These are phyloP conservation scores for Adiantum capillusveneris DNA, from an alignment of 75 land plant genomes.

Conservation along the genomic window DNA sequence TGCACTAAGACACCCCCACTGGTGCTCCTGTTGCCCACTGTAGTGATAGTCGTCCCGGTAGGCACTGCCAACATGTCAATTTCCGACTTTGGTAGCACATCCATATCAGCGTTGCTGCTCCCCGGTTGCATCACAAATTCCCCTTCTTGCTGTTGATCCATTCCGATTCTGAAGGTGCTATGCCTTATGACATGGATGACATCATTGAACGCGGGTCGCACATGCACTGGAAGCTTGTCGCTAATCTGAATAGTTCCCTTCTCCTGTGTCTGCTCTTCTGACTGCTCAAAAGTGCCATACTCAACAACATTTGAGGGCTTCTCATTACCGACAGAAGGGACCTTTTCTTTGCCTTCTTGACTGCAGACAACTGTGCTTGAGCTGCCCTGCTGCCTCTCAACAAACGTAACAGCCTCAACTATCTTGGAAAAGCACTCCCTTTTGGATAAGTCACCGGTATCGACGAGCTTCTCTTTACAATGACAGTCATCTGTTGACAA, in stretches of 20 bases:
- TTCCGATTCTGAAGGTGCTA: constrained; percentile 29
- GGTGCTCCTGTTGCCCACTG: neutral
- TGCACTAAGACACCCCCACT: neutral
- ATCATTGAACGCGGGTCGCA: constrained; percentile 19
- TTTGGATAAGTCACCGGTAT: neutral
- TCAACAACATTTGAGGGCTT: neutral
- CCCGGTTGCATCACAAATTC: neutral
- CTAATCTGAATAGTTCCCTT: constrained; percentile 45
- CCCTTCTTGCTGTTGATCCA: constrained; percentile 23
- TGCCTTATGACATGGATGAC: constrained; percentile 30
- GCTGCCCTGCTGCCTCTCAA: neutral
- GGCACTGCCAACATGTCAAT: constrained; percentile 3
- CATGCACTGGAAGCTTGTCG: constrained; percentile 13
- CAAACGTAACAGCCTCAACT: neutral
- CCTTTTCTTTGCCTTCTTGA: neutral
- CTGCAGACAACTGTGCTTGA: neutral
- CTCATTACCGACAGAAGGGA: neutral
- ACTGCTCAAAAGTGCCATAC: neutral
- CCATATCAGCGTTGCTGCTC: neutral
- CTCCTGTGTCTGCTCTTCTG: constrained; percentile 48
- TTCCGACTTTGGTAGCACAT: constrained; percentile 1
- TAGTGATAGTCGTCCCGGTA: neutral
- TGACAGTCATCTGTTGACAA: constrained; percentile 14
- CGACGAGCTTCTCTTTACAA: neutral
- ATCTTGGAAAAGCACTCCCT: neutral